Conservation (phyloP, 331 rosid species). For the Rhamnella rubrinervis region DNA sequence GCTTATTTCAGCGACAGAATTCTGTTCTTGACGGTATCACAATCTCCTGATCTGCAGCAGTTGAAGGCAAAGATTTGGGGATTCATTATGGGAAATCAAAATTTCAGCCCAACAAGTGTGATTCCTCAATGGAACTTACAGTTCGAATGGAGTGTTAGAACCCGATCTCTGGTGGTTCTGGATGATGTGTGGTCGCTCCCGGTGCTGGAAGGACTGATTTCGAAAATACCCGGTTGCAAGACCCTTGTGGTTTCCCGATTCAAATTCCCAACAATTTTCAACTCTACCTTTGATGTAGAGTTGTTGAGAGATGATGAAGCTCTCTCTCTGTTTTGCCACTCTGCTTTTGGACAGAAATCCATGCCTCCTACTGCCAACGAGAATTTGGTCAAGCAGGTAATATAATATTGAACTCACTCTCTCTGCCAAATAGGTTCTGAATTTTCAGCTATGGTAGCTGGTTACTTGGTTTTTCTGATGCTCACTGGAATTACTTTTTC, state of each 20-base stretch:
- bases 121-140: slow-evolving; percentile 55
- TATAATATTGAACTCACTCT: neutral
- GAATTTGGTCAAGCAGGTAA: slow-evolving; percentile 80
- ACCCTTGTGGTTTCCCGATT: slow-evolving; percentile 68
- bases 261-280: slow-evolving; percentile 40
- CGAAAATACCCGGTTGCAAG: slow-evolving; percentile 56
- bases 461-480: slow-evolving; percentile 12
- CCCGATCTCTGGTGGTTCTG: slow-evolving; percentile 59
- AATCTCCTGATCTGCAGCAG: slow-evolving; percentile 79
- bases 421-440: neutral
- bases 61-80: slow-evolving; percentile 61
- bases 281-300: slow-evolving; percentile 58
- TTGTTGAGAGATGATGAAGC: slow-evolving; percentile 64
- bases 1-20: slow-evolving; percentile 67
- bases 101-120: slow-evolving; percentile 30
- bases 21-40: slow-evolving; percentile 83
- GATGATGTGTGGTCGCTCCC: slow-evolving; percentile 82
- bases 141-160: slow-evolving; percentile 28
- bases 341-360: slow-evolving; percentile 75
- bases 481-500: slow-evolving; percentile 1
- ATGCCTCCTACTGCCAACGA: slow-evolving; percentile 54
- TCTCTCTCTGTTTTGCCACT: slow-evolving; percentile 73
- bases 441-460: neutral
- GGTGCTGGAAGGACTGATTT: slow-evolving; percentile 54
- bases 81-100: slow-evolving; percentile 48